Evolutionary conservation across 2,329 filamentous ascomycete species (phyloP).

Genomic region (Nemania bipapillata): DNA sequence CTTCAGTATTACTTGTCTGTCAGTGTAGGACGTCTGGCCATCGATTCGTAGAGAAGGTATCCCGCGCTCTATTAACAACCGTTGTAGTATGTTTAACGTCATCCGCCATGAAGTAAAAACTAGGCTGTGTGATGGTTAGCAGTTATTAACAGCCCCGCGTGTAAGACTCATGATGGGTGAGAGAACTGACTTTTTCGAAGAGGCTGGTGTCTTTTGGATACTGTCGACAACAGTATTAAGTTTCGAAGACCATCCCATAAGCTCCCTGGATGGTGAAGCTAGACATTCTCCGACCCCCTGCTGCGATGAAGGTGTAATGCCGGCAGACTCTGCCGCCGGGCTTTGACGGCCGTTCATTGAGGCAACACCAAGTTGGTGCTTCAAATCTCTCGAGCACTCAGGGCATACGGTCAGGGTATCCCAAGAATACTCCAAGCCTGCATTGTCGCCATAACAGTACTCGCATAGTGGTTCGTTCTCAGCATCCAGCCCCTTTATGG

Average conservation of each 20-base stretch:
- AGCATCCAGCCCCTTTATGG: not conserved
- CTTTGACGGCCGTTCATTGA: not conserved
- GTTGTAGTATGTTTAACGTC: constrained; percentile 8
- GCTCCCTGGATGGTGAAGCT: not conserved
- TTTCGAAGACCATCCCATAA: constrained; percentile 8
- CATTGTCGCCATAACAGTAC: constrained; percentile 5
- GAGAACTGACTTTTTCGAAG: constrained; percentile 15
- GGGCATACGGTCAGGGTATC: not conserved
- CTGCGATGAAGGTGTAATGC: not conserved
- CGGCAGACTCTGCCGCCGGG: not conserved
- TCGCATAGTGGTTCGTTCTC: not conserved
- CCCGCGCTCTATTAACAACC: not conserved
- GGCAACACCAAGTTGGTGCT: too few species aligned
- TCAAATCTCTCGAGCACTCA: not conserved
- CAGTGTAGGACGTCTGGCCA: not conserved
- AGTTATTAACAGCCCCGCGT: not conserved
- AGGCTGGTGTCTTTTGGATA: not conserved
- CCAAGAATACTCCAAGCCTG: not conserved
- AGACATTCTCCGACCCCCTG: too few species aligned
- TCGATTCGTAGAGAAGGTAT: constrained; percentile 4
- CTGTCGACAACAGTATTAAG: constrained; percentile 14
- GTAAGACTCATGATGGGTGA: not conserved
- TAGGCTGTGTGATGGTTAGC: constrained; percentile 9
- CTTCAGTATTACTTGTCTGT: not conserved
- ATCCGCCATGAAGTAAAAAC: constrained; percentile 19